Percentiles rank a stretch among this genome's conserved stretches.
Evolutionary conservation across 495 filamentous ascomycete genomes (phyloP).

Genomic region (Friedmanniomyces simplex): DNA sequence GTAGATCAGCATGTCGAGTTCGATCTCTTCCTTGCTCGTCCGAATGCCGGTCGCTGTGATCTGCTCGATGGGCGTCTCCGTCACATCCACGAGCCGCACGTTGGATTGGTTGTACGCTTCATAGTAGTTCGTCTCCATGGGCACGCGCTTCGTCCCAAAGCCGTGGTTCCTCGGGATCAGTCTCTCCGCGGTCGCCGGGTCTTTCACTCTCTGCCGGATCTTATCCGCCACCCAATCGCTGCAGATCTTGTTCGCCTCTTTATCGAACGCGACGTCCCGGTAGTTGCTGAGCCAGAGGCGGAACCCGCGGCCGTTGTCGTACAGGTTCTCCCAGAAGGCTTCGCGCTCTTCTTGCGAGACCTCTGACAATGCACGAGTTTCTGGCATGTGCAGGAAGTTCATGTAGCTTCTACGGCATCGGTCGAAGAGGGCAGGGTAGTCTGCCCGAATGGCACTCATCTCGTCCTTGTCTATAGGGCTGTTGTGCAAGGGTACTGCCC

Average conservation of each 20-base stretch:
- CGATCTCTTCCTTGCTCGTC: constrained; percentile 2
- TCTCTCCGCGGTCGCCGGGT: constrained; percentile 14
- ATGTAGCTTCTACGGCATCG: neutral
- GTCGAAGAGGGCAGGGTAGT: constrained; percentile 28
- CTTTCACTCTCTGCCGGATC: constrained; percentile 13
- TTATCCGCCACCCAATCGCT: constrained; percentile 10
- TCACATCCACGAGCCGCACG: constrained; percentile 17
- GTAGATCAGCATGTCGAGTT: constrained; percentile 19
- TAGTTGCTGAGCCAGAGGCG: constrained; percentile 9
- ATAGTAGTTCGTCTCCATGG: constrained; percentile 12
- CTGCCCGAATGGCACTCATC: constrained; percentile 23
- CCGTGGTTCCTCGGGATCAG: constrained; percentile 13
- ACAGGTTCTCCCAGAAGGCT: constrained; percentile 10
- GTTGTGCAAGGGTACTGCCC: constrained; percentile 10
- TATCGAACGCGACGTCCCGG: constrained; percentile 14
- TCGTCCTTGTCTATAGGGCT: constrained; percentile 1
- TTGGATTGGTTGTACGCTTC: constrained; percentile 22
- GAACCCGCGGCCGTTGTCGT: constrained; percentile 7
- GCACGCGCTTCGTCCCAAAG: constrained; percentile 16
- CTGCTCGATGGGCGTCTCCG: constrained; percentile 11
- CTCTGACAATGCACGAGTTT: neutral
- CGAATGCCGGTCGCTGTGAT: constrained; percentile 7
- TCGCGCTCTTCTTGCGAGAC: constrained; percentile 4
- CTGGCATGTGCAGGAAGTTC: constrained; percentile 1
- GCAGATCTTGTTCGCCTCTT: constrained; percentile 10